A percentile compares a stretch with the other conserved stretches of the same genome.
These are phyloP conservation scores for Closterium sp. DNA, from an alignment of 139 green algal genomes.

Conservation along the genomic window DNA sequence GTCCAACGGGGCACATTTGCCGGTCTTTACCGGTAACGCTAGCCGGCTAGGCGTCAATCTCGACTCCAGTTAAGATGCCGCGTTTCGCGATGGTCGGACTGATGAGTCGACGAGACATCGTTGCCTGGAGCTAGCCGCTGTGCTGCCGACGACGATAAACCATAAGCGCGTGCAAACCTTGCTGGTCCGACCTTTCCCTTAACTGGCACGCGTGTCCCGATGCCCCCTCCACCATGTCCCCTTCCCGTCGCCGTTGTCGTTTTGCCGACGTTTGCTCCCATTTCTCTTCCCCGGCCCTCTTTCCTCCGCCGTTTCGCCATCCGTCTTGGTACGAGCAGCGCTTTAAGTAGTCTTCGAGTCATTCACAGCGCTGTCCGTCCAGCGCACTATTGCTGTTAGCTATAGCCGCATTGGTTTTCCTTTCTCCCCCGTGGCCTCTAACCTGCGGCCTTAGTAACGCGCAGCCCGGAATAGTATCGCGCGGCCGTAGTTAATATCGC, in stretches of 20 bases:
- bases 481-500: not conserved
- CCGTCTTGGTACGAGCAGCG: too few species aligned
- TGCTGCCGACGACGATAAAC: too few species aligned
- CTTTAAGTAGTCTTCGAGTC: not conserved
- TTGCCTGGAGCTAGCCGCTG: too few species aligned
- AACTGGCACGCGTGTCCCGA: not conserved
- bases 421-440: not conserved
- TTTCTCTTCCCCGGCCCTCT: not conserved
- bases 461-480: not conserved
- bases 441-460: not conserved
- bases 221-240: not conserved
- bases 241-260: not conserved
- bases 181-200: too few species aligned
- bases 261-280: not conserved
- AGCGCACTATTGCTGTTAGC: not conserved
- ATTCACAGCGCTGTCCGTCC: not conserved
- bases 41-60: too few species aligned
- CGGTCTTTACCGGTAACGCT: too few species aligned
- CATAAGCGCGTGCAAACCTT: too few species aligned
- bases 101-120: too few species aligned
- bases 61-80: too few species aligned
- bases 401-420: not conserved
- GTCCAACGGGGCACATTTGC: too few species aligned
- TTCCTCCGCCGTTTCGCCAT: not conserved
- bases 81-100: too few species aligned